Evolutionary conservation across 768 basidiomycete species (phyloP).

Genomic region (Tylopilus subfusipes): DNA sequence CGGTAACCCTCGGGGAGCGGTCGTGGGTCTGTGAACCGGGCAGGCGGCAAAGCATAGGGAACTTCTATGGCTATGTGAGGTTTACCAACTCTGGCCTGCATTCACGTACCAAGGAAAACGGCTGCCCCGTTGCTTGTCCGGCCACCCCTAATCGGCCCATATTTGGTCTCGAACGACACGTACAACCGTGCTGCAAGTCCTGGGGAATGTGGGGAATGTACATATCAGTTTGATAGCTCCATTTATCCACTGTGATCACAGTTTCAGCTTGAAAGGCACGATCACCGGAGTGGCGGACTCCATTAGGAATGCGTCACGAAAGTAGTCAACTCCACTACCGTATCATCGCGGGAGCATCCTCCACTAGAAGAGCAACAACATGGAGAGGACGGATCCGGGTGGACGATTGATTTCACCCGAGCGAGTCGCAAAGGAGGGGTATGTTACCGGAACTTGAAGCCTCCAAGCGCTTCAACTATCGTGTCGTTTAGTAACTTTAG

Average conservation of each 20-base stretch:
- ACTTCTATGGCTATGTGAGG: conserved; percentile 44
- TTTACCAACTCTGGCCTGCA: background rate
- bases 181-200: conserved; percentile 44
- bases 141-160: conserved; percentile 10
- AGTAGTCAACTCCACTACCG: no score
- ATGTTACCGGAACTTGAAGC: no score
- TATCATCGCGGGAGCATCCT: no score
- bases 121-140: conserved; percentile 47
- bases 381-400: background rate
- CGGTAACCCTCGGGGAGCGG: conserved; percentile 50
- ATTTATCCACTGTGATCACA: background rate
- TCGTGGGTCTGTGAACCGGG: conserved; percentile 60
- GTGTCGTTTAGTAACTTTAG: no score
- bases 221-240: conserved; percentile 5
- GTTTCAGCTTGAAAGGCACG: background rate
- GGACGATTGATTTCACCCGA: no score
- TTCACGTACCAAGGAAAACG: conserved; percentile 56
- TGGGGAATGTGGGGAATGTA: conserved; percentile 46
- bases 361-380: background rate
- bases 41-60: conserved; percentile 66
- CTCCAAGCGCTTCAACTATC: no score
- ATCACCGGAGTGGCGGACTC: background rate
- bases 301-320: no score
- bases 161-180: conserved; percentile 51
- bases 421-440: no score